Evolutionary conservation across 768 basidiomycete genomes (phyloP).

Genomic region (Cystoderma amianthinum): DNA sequence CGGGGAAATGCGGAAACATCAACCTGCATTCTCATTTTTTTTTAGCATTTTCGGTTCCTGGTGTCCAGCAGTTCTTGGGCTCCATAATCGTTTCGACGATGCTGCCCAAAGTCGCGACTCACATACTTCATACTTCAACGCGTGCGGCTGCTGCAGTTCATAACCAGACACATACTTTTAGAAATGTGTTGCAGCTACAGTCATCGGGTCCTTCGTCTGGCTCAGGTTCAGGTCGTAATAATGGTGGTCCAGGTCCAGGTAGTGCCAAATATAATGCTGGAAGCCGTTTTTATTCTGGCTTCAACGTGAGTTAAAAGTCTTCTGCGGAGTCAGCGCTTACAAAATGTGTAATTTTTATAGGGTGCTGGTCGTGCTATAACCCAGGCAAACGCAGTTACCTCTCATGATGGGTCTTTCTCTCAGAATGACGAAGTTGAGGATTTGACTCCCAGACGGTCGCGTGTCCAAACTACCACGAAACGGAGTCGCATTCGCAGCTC

Average conservation of each 20-base stretch:
- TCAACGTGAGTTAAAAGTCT: slow-evolving; percentile 43
- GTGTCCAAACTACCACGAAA: slow-evolving; percentile 17
- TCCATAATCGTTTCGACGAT: slow-evolving; percentile 34
- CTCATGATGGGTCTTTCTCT: slow-evolving; percentile 38
- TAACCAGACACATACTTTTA: slow-evolving; percentile 61
- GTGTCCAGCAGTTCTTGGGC: too few relatives aligned
- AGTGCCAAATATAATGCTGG: slow-evolving; percentile 69
- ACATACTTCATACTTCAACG: slow-evolving; percentile 67
- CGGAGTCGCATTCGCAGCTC: slow-evolving; percentile 46
- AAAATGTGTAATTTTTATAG: slow-evolving; percentile 23
- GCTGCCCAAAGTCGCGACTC: slow-evolving; percentile 82
- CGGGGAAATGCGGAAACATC: too few relatives aligned
- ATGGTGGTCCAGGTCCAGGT: slow-evolving; percentile 59
- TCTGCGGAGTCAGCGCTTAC: slow-evolving; percentile 3
- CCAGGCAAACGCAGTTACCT: slow-evolving; percentile 58
- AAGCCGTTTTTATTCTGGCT: slow-evolving; percentile 63
- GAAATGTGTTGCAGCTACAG: slow-evolving; percentile 73
- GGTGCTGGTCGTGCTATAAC: slow-evolving; percentile 65
- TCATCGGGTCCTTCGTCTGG: slow-evolving; percentile 38
- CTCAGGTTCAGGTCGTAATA: slow-evolving; percentile 38
- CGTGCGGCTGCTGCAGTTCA: slow-evolving; percentile 75
- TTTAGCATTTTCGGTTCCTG: too few relatives aligned
- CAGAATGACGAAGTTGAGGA: slow-evolving; percentile 62
- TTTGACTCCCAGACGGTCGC: slow-evolving; percentile 18
- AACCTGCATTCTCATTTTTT: too few relatives aligned